A percentile compares a stretch with the other conserved stretches of the same genome.
Conservation (phyloP, 2,329 filamentous ascomycete species). For the Claviceps africana region DNA sequence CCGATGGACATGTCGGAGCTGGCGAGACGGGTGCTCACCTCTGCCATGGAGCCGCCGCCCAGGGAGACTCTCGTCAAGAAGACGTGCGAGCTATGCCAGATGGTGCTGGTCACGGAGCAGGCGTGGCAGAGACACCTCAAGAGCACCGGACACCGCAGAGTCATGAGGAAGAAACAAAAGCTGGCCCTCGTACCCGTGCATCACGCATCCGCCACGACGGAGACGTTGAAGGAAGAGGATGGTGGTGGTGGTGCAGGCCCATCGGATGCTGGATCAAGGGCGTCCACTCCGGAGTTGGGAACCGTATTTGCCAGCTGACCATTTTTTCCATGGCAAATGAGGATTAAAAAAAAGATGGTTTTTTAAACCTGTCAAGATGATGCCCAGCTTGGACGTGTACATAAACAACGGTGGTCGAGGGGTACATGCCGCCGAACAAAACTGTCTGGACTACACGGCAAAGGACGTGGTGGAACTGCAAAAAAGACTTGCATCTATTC, state of each 20-base stretch:
- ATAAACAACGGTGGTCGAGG: not conserved
- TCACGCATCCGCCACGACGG: not conserved
- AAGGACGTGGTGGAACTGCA: not conserved
- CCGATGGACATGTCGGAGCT: constrained; percentile 34
- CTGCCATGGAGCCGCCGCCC: constrained; percentile 27
- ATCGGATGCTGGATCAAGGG: constrained; percentile 3
- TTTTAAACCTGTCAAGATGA: not conserved
- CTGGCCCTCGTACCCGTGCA: constrained; percentile 22
- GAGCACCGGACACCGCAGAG: constrained; percentile 21
- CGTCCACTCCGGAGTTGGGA: constrained; percentile 15
- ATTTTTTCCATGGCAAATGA: not conserved
- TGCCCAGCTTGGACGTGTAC: no score
- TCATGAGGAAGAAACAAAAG: constrained; percentile 22
- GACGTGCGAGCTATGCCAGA: constrained; percentile 61
- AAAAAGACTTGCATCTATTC: not conserved
- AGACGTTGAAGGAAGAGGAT: not conserved
- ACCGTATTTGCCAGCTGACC: constrained; percentile 15
- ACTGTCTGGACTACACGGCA: no score
- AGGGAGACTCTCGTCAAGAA: constrained; percentile 41
- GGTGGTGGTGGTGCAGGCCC: not conserved
- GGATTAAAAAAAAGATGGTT: not conserved
- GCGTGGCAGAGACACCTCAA: constrained; percentile 27
- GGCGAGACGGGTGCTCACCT: constrained; percentile 42
- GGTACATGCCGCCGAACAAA: no score
- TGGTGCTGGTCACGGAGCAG: constrained; percentile 42